These are phyloP conservation scores for Backusella liffmaniae DNA, from an alignment of 192 early-diverging fungal species.

Conservation along the genomic window DNA sequence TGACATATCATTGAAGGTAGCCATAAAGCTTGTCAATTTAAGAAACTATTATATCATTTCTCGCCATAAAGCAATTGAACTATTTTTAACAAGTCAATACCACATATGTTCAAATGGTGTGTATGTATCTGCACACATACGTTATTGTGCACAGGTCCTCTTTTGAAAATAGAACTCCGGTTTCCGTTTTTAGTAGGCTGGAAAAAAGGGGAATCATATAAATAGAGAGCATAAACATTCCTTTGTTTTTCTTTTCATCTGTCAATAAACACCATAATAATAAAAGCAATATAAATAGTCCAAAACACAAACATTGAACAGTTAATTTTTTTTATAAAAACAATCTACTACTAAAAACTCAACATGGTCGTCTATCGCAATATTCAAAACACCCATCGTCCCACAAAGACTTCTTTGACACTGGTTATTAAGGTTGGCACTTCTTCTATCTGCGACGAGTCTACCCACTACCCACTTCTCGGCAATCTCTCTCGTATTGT, in stretches of 20 bases:
- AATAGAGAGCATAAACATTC: conserved; percentile 11
- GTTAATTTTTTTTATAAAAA: not conserved
- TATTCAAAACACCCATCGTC: conserved; percentile 31
- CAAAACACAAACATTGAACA: not conserved
- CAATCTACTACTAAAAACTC: not conserved
- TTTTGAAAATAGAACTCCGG: not conserved
- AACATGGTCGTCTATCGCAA: conserved; percentile 29
- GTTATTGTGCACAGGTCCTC: not conserved
- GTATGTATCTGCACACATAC: not conserved
- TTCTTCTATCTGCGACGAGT: conserved; percentile 92
- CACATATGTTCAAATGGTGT: not conserved
- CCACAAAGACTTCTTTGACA: conserved; percentile 50
- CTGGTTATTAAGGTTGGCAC: conserved; percentile 95
- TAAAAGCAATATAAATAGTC: not conserved
- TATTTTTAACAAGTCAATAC: not conserved
- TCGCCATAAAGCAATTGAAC: not conserved
- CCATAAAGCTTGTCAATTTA: not conserved
- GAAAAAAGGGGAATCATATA: conserved; percentile 10
- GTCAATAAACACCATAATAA: not conserved
- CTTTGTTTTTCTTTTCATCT: not conserved
- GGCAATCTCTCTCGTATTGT: conserved; percentile 87
- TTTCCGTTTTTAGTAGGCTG: conserved; percentile 10
- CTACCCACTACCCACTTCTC: conserved; percentile 85
- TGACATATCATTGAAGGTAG: not conserved
- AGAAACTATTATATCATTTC: conserved; percentile 7